phyloP scores from a whole-genome alignment of 2,329 filamentous ascomycete species.

The Ophiosphaerella korrae region DNA sequence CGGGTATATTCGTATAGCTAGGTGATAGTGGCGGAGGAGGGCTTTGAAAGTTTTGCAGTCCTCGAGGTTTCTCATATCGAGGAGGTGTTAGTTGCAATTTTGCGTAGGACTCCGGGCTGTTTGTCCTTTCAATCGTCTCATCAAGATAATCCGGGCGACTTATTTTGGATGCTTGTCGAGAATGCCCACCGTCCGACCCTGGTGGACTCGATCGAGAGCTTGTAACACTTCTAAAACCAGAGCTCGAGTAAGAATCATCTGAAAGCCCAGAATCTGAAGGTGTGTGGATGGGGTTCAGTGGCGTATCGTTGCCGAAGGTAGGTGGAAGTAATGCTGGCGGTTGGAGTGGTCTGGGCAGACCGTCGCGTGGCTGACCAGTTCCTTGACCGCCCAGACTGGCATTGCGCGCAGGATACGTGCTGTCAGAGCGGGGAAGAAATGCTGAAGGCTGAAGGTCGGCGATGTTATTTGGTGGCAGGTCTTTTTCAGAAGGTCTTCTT shows the following conservation, averaged over 20 bases:
- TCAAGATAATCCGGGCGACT: conserved; percentile 29
- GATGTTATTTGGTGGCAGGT: conserved; percentile 23
- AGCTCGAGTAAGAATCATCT: conserved; percentile 44
- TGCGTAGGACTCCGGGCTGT: conserved; percentile 38
- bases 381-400: conserved; percentile 29
- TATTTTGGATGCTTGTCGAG: conserved; percentile 38
- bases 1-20: conserved; percentile 31
- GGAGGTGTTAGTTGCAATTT: conserved; percentile 22
- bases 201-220: conserved; percentile 49
- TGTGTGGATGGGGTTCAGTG: conserved; percentile 40
- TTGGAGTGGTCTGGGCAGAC: conserved; percentile 14
- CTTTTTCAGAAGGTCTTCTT: conserved; percentile 36
- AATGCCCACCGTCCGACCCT: conserved; percentile 42
- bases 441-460: conserved; percentile 23
- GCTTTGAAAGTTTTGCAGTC: conserved; percentile 26
- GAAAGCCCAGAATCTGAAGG: conserved; percentile 49
- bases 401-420: conserved; percentile 28
- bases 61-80: conserved; percentile 18
- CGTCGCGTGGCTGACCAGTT: conserved; percentile 5
- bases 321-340: conserved; percentile 29
- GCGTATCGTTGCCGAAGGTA: conserved; percentile 26
- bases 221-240: conserved; percentile 39
- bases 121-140: conserved; percentile 30
- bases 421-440: conserved; percentile 24
- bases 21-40: conserved; percentile 27